Percentiles rank a stretch among this genome's conserved stretches.
These are phyloP conservation scores for Phytophthora agathidicida DNA, from an alignment of 352 stramenopile genomes.

Conservation along the genomic window DNA sequence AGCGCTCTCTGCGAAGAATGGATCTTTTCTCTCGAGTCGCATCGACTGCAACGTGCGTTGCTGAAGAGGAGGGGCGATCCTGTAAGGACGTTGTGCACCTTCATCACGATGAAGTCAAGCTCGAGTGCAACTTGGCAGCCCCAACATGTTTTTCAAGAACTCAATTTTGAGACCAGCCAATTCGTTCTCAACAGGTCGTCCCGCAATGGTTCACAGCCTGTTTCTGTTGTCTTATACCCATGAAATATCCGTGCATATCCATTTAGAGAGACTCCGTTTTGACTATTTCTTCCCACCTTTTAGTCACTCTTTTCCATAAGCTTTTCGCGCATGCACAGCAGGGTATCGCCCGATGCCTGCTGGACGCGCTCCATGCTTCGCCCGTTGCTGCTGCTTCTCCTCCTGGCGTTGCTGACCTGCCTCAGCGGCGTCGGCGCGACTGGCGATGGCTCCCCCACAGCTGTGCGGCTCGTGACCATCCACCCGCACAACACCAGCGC, in stretches of 20 bases:
- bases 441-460: conserved; percentile 27
- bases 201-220: background rate
- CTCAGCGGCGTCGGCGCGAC: conserved; percentile 1
- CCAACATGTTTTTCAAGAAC: conserved; percentile 18
- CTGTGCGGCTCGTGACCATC: conserved; percentile 63
- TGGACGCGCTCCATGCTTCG: conserved; percentile 11
- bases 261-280: background rate
- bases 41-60: conserved; percentile 7
- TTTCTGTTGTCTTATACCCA: background rate
- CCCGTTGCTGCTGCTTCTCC: conserved; percentile 18
- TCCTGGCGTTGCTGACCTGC: conserved; percentile 5
- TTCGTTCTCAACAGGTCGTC: conserved; percentile 1
- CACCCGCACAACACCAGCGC: conserved; percentile 67
- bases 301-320: background rate
- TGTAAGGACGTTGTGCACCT: conserved; percentile 17
- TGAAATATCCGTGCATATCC: background rate
- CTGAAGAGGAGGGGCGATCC: conserved; percentile 25
- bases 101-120: conserved; percentile 2
- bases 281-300: background rate
- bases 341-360: background rate
- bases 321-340: background rate
- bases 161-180: conserved; percentile 10
- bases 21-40: conserved; percentile 15
- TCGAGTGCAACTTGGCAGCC: background rate
- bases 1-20: conserved; percentile 14